Base-by-base conservation (phyloP, 345 rosid genomes). In the Cardamine chenopodiifolia region DNA sequence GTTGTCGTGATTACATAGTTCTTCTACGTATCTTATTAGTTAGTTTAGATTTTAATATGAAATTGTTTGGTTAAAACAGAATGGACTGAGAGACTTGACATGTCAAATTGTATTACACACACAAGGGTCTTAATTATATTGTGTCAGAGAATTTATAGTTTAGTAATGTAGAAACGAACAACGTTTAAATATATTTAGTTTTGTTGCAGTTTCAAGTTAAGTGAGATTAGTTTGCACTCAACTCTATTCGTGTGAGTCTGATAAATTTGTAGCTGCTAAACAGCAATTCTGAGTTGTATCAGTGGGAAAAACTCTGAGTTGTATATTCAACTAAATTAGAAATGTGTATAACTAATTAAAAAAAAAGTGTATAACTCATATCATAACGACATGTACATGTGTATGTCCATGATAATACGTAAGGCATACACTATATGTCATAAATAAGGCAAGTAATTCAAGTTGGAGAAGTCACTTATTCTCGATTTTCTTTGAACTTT, bases 201-300 rank as follows among this genome's bases (percentile, higher is more conserved):
- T 63, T 45, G 42, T 35, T 67, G 11, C 25, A 52, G 31, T 67
- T 67, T 53, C 3, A 67, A 67, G 62, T 53, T 50, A 67, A 67
- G 50, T 68, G 20, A 68, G 12, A 54, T 68, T 54, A 55, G 39
- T 25, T 68, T 68, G 62, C 39, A 54, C 25, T 37, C 52, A 35
- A 68, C 19, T 25, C 28, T 56, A 56, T 17, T 18, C 8, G 29
- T 69, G 54, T 17, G 39, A 9, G 35, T 35, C 4, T 6, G 23
- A 15, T 23, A 25, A 26, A 54, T 39, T 39, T 68, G 26, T 54
- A 53, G 61, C 62, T 68, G 72, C 62, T 19, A 54, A 17, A 37
- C 50, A 53, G 26, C 37, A 26, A 26, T n/a, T 26, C 28, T 55
- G 72, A 64, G 69, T 64, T 64, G 56, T 47, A 63, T 26, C 7